These are phyloP conservation scores for Phytophthora capsici DNA, from an alignment of 352 stramenopile species.

Conservation along the genomic window DNA sequence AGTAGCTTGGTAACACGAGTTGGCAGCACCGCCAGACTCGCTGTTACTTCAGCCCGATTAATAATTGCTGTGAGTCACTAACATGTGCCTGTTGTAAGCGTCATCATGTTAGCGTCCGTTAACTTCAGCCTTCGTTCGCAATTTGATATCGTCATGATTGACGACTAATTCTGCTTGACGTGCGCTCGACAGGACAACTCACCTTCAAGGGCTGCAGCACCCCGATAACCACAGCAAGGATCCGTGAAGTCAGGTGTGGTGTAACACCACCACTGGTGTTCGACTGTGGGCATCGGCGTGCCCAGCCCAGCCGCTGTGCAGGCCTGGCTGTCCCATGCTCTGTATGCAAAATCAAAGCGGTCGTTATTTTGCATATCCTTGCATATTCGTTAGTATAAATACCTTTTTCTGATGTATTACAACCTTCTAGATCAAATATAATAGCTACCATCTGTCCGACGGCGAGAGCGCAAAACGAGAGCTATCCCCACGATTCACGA, in stretches of 20 bases:
- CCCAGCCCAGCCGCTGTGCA: slow-evolving; percentile 19
- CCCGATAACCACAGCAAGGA: slow-evolving; percentile 7
- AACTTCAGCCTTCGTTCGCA: not conserved
- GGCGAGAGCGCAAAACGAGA: slow-evolving; percentile 7
- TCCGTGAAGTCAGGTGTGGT: slow-evolving; percentile 1
- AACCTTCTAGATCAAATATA: slow-evolving; percentile 3
- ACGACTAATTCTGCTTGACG: not conserved
- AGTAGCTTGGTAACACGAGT: no score
- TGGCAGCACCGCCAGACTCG: not conserved
- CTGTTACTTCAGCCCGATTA: not conserved
- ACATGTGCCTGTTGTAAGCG: not conserved
- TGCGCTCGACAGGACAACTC: slow-evolving; percentile 3
- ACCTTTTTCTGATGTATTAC: no score
- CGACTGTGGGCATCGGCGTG: not conserved
- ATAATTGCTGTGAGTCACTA: not conserved
- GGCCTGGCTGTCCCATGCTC: slow-evolving; percentile 16
- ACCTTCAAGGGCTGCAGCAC: not conserved
- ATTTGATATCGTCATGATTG: not conserved
- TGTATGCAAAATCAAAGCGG: not conserved
- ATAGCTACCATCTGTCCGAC: slow-evolving; percentile 7
- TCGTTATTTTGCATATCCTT: not conserved
- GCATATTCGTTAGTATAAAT: no score
- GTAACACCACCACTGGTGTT: no score
- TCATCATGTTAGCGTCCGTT: not conserved
- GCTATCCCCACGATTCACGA: slow-evolving; percentile 22